A percentile compares a stretch with the other conserved stretches of the same genome.
Evolutionary conservation across 2,329 filamentous ascomycete genomes (phyloP).

Genomic region (Talaromyces sp.): DNA sequence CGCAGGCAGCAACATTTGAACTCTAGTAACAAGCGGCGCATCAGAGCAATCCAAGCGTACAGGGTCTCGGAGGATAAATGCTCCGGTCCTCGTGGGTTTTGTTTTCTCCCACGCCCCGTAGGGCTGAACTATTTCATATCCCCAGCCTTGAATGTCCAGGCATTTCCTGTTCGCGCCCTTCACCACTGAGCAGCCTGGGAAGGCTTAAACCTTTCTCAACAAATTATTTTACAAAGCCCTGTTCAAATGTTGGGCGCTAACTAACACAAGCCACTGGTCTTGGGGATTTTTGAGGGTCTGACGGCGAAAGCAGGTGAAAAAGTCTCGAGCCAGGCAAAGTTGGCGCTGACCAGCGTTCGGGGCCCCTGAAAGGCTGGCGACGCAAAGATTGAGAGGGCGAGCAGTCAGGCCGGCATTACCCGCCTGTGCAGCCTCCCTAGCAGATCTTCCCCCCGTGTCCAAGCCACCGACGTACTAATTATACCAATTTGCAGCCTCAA

Average conservation of each 20-base stretch:
- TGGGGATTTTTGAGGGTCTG: too few species aligned
- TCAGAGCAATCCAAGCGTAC: not conserved
- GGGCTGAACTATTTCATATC: too few species aligned
- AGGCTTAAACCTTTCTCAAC: too few species aligned
- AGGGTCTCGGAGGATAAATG: not conserved
- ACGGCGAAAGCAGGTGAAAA: too few species aligned
- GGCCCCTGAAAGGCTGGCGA: not conserved
- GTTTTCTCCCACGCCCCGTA: not conserved
- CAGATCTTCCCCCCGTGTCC: not conserved
- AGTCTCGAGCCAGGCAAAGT: too few species aligned
- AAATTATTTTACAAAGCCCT: too few species aligned
- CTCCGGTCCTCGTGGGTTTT: not conserved
- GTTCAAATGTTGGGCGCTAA: too few species aligned
- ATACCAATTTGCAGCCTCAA: not conserved
- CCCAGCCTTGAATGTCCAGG: too few species aligned
- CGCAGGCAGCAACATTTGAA: conserved; percentile 7
- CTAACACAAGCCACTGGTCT: too few species aligned
- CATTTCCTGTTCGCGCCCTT: too few species aligned
- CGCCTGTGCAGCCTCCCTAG: not conserved
- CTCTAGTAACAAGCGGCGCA: not conserved
- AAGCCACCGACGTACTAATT: conserved; percentile 2
- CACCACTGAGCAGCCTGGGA: too few species aligned
- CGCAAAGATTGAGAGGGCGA: not conserved
- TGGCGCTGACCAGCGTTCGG: too few species aligned
- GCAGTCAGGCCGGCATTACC: not conserved